phyloP scores from a whole-genome alignment of 768 basidiomycete genomes.

The Lactarius trivialis region DNA sequence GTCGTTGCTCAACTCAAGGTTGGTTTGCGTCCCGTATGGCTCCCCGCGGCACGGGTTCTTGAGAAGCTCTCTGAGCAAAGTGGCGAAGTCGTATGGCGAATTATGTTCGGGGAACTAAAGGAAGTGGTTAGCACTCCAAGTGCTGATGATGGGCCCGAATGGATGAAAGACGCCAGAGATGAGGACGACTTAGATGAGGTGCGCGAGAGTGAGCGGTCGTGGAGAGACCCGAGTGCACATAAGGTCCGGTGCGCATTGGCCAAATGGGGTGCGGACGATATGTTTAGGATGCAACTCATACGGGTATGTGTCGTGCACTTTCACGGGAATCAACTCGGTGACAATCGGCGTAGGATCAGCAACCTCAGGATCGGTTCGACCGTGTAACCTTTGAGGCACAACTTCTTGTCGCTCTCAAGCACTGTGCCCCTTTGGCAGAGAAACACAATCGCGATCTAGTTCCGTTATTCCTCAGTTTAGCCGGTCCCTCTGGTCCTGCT shows the following conservation, averaged over 20 bases:
- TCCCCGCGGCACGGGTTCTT: slow-evolving; percentile 67
- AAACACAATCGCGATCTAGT: slow-evolving; percentile 84
- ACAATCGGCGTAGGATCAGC: slow-evolving; percentile 33
- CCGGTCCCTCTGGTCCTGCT: slow-evolving; percentile 33
- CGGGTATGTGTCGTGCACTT: slow-evolving; percentile 28
- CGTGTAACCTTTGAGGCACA: slow-evolving; percentile 71
- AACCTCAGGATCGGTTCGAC: slow-evolving; percentile 57
- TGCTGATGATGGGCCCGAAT: slow-evolving; percentile 26
- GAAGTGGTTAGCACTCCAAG: slow-evolving; percentile 24
- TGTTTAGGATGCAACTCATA: slow-evolving; percentile 31
- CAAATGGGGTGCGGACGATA: slow-evolving; percentile 39
- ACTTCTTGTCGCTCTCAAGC: slow-evolving; percentile 62
- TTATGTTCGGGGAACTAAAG: slow-evolving; percentile 60
- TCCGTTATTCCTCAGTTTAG: slow-evolving; percentile 64
- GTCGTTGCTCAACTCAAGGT: slow-evolving; percentile 86
- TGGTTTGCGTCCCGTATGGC: slow-evolving; percentile 87
- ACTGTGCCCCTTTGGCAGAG: slow-evolving; percentile 67
- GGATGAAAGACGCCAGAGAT: slow-evolving; percentile 20
- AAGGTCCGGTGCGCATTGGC: slow-evolving; percentile 45
- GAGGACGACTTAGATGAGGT: slow-evolving; percentile 29
- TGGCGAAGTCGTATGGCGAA: slow-evolving; percentile 64
- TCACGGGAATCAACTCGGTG: not conserved
- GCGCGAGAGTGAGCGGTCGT: slow-evolving; percentile 65
- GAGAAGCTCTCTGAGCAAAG: slow-evolving; percentile 46
- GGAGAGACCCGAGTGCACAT: slow-evolving; percentile 71